Evolutionary conservation across 2,329 filamentous ascomycete genomes (phyloP).

Genomic region (Fusarium sp.): DNA sequence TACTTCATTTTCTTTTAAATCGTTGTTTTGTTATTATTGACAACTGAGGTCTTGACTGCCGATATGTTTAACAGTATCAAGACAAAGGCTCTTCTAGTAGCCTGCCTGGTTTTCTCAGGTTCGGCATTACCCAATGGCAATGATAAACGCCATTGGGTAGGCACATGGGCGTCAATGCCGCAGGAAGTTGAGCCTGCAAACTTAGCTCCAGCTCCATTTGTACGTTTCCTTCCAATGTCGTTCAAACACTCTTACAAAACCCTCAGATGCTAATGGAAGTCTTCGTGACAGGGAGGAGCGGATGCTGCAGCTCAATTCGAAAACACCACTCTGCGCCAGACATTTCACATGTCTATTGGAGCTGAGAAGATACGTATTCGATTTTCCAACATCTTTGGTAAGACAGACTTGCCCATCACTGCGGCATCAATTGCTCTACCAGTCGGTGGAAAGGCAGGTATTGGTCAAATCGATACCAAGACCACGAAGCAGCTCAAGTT

Average conservation of each 20-base stretch:
- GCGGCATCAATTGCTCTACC: slow-evolving; percentile 24
- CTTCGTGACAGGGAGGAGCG: slow-evolving; percentile 5
- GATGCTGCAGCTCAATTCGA: slow-evolving; percentile 18
- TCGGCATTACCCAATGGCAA: slow-evolving; percentile 4
- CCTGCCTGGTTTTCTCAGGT: not conserved
- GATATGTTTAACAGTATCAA: slow-evolving; percentile 2
- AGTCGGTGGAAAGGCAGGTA: slow-evolving; percentile 4
- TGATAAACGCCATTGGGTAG: slow-evolving; percentile 23
- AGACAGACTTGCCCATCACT: slow-evolving; percentile 20
- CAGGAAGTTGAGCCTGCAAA: slow-evolving; percentile 31
- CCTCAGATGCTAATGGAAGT: not conserved
- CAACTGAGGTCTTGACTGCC: not conserved
- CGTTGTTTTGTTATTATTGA: fast-evolving
- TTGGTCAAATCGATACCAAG: slow-evolving; percentile 18
- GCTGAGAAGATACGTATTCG: slow-evolving; percentile 23
- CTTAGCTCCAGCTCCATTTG: slow-evolving; percentile 28
- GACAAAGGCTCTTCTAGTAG: slow-evolving; percentile 9
- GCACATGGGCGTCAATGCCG: slow-evolving; percentile 31
- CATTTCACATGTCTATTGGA: slow-evolving; percentile 24
- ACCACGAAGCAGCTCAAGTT: slow-evolving; percentile 14
- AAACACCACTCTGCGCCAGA: slow-evolving; percentile 29
- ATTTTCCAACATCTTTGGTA: slow-evolving; percentile 30
- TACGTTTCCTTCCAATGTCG: not conserved
- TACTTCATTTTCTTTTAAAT: not conserved
- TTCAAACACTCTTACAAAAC: fast-evolving